Evolutionary conservation across 2,329 filamentous ascomycete species (phyloP).

Genomic region (Fusarium nelsonii): DNA sequence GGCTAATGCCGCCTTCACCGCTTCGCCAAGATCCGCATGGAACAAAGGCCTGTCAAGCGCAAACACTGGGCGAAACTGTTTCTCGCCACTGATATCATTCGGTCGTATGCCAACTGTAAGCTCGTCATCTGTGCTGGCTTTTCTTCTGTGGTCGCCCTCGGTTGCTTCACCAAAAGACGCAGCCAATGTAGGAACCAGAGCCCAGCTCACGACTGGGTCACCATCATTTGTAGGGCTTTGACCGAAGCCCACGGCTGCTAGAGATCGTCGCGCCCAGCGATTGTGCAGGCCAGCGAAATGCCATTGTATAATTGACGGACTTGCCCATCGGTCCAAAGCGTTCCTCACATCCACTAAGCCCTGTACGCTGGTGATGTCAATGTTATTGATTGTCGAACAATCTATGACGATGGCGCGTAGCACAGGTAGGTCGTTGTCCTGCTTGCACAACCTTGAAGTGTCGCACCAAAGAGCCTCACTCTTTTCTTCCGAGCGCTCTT

Average conservation of each 20-base stretch:
- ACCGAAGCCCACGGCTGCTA: constrained; percentile 69
- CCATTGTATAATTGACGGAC: constrained; percentile 62
- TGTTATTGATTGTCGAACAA: constrained; percentile 67
- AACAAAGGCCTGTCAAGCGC: constrained; percentile 62
- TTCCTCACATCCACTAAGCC: constrained; percentile 68
- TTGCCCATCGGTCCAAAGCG: constrained; percentile 65
- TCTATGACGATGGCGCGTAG: constrained; percentile 69
- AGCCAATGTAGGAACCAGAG: constrained; percentile 52
- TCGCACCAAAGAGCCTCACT: constrained; percentile 69
- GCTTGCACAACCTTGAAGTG: constrained; percentile 40
- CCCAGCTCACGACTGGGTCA: constrained; percentile 49
- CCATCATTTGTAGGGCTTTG: constrained; percentile 53
- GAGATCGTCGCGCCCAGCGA: constrained; percentile 68
- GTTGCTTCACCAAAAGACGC: background rate
- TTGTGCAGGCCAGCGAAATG: constrained; percentile 68
- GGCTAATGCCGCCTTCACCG: constrained; percentile 53
- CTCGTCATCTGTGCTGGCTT: constrained; percentile 5
- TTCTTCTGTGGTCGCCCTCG: background rate
- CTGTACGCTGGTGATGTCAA: constrained; percentile 70
- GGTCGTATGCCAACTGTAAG: constrained; percentile 4
- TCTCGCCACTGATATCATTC: constrained; percentile 2
- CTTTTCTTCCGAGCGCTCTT: constrained; percentile 52
- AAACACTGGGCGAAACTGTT: constrained; percentile 47
- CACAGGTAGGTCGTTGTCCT: constrained; percentile 54
- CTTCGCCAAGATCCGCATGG: constrained; percentile 60